These are phyloP conservation scores for Enteropsectra breve DNA, from an alignment of 371 early-diverging fungal genomes.

Conservation along the genomic window DNA sequence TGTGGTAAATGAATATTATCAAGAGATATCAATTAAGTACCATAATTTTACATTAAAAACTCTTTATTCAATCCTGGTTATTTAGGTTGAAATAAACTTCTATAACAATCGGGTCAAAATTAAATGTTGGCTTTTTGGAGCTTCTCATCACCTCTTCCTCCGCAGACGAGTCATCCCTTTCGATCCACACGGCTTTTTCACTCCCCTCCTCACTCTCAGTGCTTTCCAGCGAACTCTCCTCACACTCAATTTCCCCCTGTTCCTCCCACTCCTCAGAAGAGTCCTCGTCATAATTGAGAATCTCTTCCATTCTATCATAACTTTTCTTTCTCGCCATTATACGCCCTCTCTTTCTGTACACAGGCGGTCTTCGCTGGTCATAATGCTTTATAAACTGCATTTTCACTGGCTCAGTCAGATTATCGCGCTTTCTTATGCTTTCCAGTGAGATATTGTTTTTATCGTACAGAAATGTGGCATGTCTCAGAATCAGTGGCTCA, in stretches of 20 bases:
- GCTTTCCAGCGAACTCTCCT: background rate
- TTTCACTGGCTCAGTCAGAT: background rate
- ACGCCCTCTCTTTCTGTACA: conserved; percentile 7
- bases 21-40: background rate
- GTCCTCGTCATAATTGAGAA: conserved; percentile 1
- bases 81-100: background rate
- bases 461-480: conserved; percentile 18
- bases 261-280: conserved; percentile 28
- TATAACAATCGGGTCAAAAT: background rate
- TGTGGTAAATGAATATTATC: background rate
- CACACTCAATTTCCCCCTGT: background rate
- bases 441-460: conserved; percentile 17
- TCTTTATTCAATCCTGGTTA: too few species aligned
- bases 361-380: conserved; percentile 17
- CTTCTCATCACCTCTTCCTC: background rate
- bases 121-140: background rate
- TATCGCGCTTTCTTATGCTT: conserved; percentile 9
- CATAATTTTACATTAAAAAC: background rate
- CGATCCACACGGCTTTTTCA: background rate
- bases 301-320: conserved; percentile 3
- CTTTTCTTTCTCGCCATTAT: background rate
- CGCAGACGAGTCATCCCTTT: background rate
- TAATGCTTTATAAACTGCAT: conserved; percentile 19
- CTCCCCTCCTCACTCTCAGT: background rate
- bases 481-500: conserved; percentile 2